phyloP scores from a whole-genome alignment of 1,139 yeast genomes.

The Pichia sp. region DNA sequence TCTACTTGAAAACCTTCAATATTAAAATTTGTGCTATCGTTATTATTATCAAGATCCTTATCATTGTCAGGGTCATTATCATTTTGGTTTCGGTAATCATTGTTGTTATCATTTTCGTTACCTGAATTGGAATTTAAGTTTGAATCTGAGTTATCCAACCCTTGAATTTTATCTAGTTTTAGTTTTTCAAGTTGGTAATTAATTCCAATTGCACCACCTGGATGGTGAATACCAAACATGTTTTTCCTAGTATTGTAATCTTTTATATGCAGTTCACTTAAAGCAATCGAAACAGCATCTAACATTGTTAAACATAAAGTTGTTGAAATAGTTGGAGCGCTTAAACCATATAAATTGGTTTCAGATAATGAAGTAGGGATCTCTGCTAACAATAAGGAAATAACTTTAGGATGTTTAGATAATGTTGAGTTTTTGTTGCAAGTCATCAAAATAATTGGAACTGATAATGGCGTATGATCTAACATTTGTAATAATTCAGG shows the following conservation, averaged over 20 bases:
- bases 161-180: background rate
- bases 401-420: slow-evolving; percentile 40
- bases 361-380: slow-evolving; percentile 56
- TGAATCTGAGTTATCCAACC: no score
- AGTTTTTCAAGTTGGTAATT: slow-evolving; percentile 27
- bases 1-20: slow-evolving; percentile 10
- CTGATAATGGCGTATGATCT: slow-evolving; percentile 48
- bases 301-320: slow-evolving; percentile 71
- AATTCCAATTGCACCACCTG: slow-evolving; percentile 86
- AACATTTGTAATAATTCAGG: slow-evolving; percentile 62
- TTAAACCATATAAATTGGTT: slow-evolving; percentile 64
- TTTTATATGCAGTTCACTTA: slow-evolving; percentile 59
- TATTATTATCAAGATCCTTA: background rate
- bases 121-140: no score
- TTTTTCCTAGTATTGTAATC: slow-evolving; percentile 49
- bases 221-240: slow-evolving; percentile 67
- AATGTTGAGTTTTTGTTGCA: slow-evolving; percentile 47
- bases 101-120: no score
- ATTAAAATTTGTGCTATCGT: background rate
- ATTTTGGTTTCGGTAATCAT: no score
- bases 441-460: slow-evolving; percentile 60
- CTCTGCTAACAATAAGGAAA: slow-evolving; percentile 55
- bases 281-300: slow-evolving; percentile 70
- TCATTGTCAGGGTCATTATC: slow-evolving; percentile 2
- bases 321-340: slow-evolving; percentile 86